Percentiles rank a stretch among this genome's conserved stretches.
These are phyloP conservation scores for Candida krabiensis DNA, from an alignment of 805 yeast genomes.

Conservation along the genomic window DNA sequence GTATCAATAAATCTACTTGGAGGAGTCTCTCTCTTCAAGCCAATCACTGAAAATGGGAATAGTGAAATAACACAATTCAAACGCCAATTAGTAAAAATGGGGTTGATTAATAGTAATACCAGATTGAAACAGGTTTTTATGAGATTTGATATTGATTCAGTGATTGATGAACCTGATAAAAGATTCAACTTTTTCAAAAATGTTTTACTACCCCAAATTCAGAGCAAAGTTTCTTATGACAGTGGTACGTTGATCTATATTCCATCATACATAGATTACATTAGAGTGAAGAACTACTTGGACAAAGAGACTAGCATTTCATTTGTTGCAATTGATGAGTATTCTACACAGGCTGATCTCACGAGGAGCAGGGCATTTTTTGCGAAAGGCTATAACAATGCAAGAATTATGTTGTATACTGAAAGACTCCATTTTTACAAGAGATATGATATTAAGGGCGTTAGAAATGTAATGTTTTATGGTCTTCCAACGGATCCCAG, in stretches of 20 bases:
- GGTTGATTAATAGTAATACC: slow-evolving; percentile 36
- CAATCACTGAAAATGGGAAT: slow-evolving; percentile 40
- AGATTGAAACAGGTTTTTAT: slow-evolving; percentile 68
- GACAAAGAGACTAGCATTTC: slow-evolving; percentile 60
- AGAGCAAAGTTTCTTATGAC: slow-evolving; percentile 58
- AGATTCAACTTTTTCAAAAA: slow-evolving; percentile 80
- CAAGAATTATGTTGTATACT: slow-evolving; percentile 75
- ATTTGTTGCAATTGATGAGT: slow-evolving; percentile 80
- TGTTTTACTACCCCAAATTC: slow-evolving; percentile 69
- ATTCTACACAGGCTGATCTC: slow-evolving; percentile 68
- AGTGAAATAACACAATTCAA: slow-evolving; percentile 69
- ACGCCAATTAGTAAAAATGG: slow-evolving; percentile 25
- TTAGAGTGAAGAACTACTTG: slow-evolving; percentile 73
- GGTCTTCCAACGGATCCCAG: slow-evolving; percentile 82
- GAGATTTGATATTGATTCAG: slow-evolving; percentile 59
- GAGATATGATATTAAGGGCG: slow-evolving; percentile 82
- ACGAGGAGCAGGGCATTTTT: slow-evolving; percentile 72
- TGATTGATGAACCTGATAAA: slow-evolving; percentile 72
- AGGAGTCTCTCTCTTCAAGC: slow-evolving; percentile 61
- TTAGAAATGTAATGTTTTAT: slow-evolving; percentile 77
- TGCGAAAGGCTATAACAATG: slow-evolving; percentile 37
- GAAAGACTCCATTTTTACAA: slow-evolving; percentile 93
- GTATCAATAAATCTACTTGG: slow-evolving; percentile 47
- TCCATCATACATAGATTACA: slow-evolving; percentile 84
- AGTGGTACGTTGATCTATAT: slow-evolving; percentile 79